Evolutionary conservation across 345 rosid genomes (phyloP).

Genomic region (Aquilaria malaccensis): DNA sequence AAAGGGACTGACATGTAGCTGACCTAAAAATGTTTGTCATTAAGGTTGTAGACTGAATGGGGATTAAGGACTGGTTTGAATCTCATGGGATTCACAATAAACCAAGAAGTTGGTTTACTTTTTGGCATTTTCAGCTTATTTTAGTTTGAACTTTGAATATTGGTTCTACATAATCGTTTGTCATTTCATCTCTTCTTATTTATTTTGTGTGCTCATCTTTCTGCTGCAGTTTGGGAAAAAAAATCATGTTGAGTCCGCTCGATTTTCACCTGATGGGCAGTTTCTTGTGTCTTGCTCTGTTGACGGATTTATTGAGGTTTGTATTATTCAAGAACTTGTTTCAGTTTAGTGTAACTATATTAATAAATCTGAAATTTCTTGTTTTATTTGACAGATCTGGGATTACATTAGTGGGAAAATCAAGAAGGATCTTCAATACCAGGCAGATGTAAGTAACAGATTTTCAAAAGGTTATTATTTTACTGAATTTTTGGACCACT

Average conservation of each 20-base stretch:
- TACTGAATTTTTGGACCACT: background rate
- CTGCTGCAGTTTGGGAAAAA: constrained; percentile 81
- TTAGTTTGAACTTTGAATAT: background rate
- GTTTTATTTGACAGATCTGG: constrained; percentile 64
- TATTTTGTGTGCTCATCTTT: constrained; percentile 3
- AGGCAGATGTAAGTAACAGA: constrained; percentile 71
- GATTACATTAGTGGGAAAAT: constrained; percentile 96
- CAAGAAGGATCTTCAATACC: constrained; percentile 97
- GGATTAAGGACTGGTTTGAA: background rate
- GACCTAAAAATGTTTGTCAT: no score
- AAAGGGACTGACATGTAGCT: no score
- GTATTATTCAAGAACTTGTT: constrained; percentile 1
- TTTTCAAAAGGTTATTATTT: constrained; percentile 5
- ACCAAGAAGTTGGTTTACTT: background rate
- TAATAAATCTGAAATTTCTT: constrained; percentile 18
- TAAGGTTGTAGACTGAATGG: background rate
- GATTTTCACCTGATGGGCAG: constrained; percentile 97
- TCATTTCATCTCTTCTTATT: background rate
- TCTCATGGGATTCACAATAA: background rate
- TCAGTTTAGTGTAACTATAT: constrained; percentile 7
- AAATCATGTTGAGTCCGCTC: constrained; percentile 94
- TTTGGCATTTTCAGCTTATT: constrained; percentile 10
- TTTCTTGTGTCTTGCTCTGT: constrained; percentile 92
- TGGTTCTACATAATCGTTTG: background rate
- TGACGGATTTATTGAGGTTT: constrained; percentile 96